Percentiles rank a stretch among this genome's conserved stretches.
These are phyloP conservation scores for Gossypium herbaceum DNA, from an alignment of 345 rosid species.

Conservation along the genomic window DNA sequence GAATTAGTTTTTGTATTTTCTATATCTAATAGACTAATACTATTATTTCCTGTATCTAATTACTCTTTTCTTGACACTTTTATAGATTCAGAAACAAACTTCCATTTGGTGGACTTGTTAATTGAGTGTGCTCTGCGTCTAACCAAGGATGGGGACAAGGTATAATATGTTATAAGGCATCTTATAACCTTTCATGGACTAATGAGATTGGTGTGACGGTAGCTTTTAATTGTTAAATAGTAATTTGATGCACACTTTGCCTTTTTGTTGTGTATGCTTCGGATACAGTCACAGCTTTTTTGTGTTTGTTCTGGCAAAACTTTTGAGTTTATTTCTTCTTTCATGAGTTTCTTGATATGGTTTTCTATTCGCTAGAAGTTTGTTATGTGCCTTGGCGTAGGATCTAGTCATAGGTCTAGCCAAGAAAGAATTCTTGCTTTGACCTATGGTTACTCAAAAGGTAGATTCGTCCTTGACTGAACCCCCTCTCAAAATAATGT, in stretches of 20 bases:
- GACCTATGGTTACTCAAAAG: too few relatives aligned
- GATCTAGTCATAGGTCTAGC: too few relatives aligned
- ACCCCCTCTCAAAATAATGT: too few relatives aligned
- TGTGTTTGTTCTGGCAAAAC: not conserved
- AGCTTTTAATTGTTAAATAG: not conserved
- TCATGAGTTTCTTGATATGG: not conserved
- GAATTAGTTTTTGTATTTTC: slow-evolving; percentile 2
- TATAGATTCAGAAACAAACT: slow-evolving; percentile 38
- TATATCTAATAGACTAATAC: not conserved
- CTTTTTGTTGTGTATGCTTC: not conserved
- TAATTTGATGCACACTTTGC: not conserved
- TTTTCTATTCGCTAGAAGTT: not conserved
- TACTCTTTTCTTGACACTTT: slow-evolving; percentile 8
- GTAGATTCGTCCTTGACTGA: too few relatives aligned
- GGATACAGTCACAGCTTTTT: not conserved
- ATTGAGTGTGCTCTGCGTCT: slow-evolving; percentile 73
- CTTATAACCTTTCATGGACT: not conserved
- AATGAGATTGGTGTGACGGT: not conserved
- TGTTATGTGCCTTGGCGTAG: too few relatives aligned
- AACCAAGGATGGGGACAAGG: slow-evolving; percentile 91
- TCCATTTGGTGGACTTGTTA: slow-evolving; percentile 33
- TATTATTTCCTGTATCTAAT: slow-evolving; percentile 16
- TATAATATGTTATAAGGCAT: slow-evolving; percentile 24
- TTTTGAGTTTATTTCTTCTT: not conserved
- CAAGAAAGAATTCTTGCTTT: too few relatives aligned